phyloP scores from a whole-genome alignment of 768 basidiomycete genomes.

The Mycena latifolia region DNA sequence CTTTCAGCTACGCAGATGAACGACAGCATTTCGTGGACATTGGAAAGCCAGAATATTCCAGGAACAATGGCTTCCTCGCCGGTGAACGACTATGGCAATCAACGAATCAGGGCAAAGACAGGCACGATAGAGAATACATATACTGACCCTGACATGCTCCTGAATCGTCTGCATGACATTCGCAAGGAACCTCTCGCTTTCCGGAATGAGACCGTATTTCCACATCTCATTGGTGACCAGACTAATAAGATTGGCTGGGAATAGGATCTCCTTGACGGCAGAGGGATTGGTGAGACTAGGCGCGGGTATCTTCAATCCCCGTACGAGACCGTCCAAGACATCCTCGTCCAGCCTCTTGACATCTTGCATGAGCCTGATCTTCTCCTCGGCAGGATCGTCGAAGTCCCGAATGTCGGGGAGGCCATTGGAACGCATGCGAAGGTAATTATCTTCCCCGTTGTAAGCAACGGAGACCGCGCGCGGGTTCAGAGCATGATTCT shows the following conservation, averaged over 20 bases:
- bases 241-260: constrained; percentile 98
- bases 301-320: constrained; percentile 92
- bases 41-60: constrained; percentile 99
- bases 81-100: constrained; percentile 74
- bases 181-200: constrained; percentile 97
- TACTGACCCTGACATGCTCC: constrained; percentile 94
- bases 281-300: constrained; percentile 92
- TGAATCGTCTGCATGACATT: constrained; percentile 99
- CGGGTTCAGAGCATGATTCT: constrained; percentile 76
- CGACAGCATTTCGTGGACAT: constrained; percentile 99
- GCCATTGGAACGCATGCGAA: constrained; percentile 75
- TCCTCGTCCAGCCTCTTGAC: constrained; percentile 93
- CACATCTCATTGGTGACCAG: constrained; percentile 99
- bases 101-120: constrained; percentile 29
- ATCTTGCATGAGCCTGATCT: constrained; percentile 94
- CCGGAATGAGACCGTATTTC: constrained; percentile 97
- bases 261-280: constrained; percentile 96
- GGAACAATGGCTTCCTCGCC: constrained; percentile 97
- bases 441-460: constrained; percentile 82
- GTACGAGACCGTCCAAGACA: constrained; percentile 89
- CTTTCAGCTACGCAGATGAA: constrained; percentile 99
- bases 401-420: constrained; percentile 79
- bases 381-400: constrained; percentile 95
- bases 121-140: not conserved
- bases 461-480: constrained; percentile 92